Conservation (phyloP, 2,329 filamentous ascomycete genomes). For the Pseudogymnoascus sp. region DNA sequence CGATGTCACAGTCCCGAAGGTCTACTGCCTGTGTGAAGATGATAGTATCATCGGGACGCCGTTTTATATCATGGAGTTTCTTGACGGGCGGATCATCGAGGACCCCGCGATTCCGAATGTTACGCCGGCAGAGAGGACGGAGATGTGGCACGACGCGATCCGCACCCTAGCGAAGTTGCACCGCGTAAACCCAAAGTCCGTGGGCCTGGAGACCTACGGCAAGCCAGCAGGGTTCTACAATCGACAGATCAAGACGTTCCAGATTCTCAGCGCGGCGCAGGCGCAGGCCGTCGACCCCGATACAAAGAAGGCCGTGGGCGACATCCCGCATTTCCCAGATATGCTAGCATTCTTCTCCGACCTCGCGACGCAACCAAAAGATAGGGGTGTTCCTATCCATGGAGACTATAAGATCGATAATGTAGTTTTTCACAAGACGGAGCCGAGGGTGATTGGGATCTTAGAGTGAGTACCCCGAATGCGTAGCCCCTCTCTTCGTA, state of each 20-base stretch:
- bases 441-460: constrained; percentile 79
- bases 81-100: constrained; percentile 87
- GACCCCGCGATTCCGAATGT: constrained; percentile 73
- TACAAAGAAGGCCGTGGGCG: constrained; percentile 65
- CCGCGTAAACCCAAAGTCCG: constrained; percentile 55
- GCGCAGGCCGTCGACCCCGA: constrained; percentile 67
- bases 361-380: constrained; percentile 59
- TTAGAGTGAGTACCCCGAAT: constrained; percentile 54
- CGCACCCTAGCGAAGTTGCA: constrained; percentile 77
- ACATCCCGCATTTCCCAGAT: constrained; percentile 72
- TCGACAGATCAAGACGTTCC: constrained; percentile 76
- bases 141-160: constrained; percentile 78
- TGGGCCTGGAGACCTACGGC: constrained; percentile 67
- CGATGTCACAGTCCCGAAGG: constrained; percentile 73
- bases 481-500: no score
- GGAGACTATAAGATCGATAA: constrained; percentile 94
- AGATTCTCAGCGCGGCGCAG: constrained; percentile 68
- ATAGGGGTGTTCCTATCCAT: constrained; percentile 72
- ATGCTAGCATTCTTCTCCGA: constrained; percentile 71
- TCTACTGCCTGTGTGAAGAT: constrained; percentile 79
- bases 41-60: constrained; percentile 69
- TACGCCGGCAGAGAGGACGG: constrained; percentile 56
- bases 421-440: constrained; percentile 76
- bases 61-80: constrained; percentile 93
- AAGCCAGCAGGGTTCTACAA: constrained; percentile 69